These are phyloP conservation scores for Calophaca sinica DNA, from an alignment of 306 rosid species.

Conservation along the genomic window DNA sequence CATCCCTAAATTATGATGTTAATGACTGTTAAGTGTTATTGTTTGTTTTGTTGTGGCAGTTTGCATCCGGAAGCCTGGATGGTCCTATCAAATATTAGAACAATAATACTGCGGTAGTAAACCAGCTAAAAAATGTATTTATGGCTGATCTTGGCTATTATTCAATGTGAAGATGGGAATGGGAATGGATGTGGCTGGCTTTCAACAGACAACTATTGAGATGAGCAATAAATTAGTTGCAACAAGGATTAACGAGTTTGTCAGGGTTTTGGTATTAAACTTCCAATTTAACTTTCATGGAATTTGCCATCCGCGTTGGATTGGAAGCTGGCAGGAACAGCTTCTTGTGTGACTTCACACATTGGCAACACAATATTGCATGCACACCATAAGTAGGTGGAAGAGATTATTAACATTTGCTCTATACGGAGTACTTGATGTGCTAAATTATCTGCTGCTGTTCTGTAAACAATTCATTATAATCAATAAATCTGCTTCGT, in stretches of 20 bases:
- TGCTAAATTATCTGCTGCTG: constrained; percentile 4
- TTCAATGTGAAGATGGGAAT: constrained; percentile 40
- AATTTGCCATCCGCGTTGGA: constrained; percentile 35
- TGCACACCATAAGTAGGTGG: constrained; percentile 30
- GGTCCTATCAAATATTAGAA: constrained; percentile 93
- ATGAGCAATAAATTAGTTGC: constrained; percentile 43
- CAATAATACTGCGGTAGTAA: neutral
- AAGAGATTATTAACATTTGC: constrained; percentile 29
- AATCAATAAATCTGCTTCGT: constrained; percentile 30
- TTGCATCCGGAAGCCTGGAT: constrained; percentile 93
- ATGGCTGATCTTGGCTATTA: constrained; percentile 32
- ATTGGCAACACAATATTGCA: constrained; percentile 35
- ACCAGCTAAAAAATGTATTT: constrained; percentile 10
- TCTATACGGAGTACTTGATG: constrained; percentile 19
- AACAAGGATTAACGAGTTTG: constrained; percentile 17
- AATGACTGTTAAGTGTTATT: neutral
- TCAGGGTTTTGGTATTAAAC: constrained; percentile 32
- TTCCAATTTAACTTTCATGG: constrained; percentile 37
- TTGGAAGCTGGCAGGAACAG: constrained; percentile 24
- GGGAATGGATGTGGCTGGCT: constrained; percentile 39
- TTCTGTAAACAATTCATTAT: constrained; percentile 45
- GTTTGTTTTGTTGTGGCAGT: constrained; percentile 60
- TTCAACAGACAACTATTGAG: constrained; percentile 10
- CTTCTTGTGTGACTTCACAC: neutral
- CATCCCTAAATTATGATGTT: neutral